Base-by-base conservation (phyloP, 2,329 filamentous ascomycete species). In the Monilinia laxa region DNA sequence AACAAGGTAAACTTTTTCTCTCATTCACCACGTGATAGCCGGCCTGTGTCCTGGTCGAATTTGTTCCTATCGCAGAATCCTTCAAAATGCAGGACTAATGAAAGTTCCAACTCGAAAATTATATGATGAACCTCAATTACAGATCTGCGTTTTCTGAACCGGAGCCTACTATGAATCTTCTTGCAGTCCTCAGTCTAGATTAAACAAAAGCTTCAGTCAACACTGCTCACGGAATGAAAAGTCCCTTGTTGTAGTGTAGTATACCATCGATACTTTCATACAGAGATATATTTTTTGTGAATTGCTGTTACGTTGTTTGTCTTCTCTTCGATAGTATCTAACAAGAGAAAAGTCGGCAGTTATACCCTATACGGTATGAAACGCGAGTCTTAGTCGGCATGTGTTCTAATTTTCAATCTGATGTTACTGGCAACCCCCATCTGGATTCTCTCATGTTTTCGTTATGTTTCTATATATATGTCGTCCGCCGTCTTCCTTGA, bases 321-420 rank as follows among this genome's bases (percentile, higher is more conserved):
- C 38, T 42, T 57, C 38, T 42, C 38, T 18, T 57, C n/a, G 10
- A n/a, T 51, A 23, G 23, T 23, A n/a, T 51, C 4, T 51, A 23
- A 51, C 47, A 51, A 9, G 47, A 51, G 23, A 42, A 6, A 25
- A 57, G 38, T 7, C 55, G 25, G 20, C 23, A 40, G 23, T 57
- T 40, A 25, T 23, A 42, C 55, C 16, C n/a, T 28, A 57, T 14
- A 20, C 5, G 12, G 40, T 28, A 10, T 57, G 55, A 57, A 57
- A 57, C n/a, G 40, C 38, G 55, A 57, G 55, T 25, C 38, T 57
- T 42, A 42, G 38, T 57, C 25, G 55, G n/a, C 55, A 4, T 25
- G n/a, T 45, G 55, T 57, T 18, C 14, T 57, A 42, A n/a, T 38
- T 40, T 4, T 25, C 51, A 31, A 25, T 31, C 25, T 53, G 6